A percentile compares a stretch with the other conserved stretches of the same genome.
Evolutionary conservation across 306 rosid species (phyloP).

Genomic region (Alnus glutinosa): DNA sequence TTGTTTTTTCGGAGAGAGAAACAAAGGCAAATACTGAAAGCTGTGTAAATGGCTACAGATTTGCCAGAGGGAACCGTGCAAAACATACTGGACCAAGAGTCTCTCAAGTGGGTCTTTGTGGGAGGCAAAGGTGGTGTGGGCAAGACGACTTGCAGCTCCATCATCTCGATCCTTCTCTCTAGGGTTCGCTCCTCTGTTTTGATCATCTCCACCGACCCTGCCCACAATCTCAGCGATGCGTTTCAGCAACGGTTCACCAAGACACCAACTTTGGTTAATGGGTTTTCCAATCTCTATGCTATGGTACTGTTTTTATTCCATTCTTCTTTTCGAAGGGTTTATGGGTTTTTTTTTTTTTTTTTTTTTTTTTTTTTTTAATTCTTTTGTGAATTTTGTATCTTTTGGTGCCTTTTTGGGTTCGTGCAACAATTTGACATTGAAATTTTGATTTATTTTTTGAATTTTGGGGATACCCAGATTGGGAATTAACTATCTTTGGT

Average conservation of each 20-base stretch:
- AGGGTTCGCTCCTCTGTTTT: conserved; percentile 81
- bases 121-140: conserved; percentile 99
- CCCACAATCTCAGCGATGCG: conserved; percentile 98
- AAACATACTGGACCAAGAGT: conserved; percentile 82
- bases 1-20: conserved; percentile 5
- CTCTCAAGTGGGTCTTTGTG: conserved; percentile 92
- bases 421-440: background rate
- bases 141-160: conserved; percentile 93
- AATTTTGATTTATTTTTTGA: conserved; percentile 11
- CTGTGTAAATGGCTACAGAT: conserved; percentile 39
- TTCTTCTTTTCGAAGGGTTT: background rate
- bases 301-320: conserved; percentile 47
- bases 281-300: conserved; percentile 89
- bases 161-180: conserved; percentile 80
- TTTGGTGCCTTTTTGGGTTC: background rate
- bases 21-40: conserved; percentile 5
- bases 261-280: conserved; percentile 85
- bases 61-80: conserved; percentile 66
- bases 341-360: background rate
- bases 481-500: background rate
- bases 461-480: conserved; percentile 10
- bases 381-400: background rate
- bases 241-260: conserved; percentile 93
- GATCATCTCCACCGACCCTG: conserved; percentile 97
- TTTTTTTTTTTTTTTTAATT: background rate